Conservation (phyloP, 1,284 basidiomycete genomes). For the Athelia sp. region DNA sequence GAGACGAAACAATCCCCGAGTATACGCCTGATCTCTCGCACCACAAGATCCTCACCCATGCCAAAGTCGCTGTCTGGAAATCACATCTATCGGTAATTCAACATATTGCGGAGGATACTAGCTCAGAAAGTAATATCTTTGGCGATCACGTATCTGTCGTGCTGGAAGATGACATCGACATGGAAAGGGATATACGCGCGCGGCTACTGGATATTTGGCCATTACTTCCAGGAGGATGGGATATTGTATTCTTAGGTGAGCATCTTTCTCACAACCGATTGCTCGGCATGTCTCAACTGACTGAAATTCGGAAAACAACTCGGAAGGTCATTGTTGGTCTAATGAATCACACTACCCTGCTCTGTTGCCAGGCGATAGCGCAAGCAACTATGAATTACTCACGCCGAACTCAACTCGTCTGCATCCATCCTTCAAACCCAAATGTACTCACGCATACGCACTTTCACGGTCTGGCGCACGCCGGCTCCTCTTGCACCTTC, state of each 20-base stretch:
- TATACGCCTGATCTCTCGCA: slow-evolving; percentile 35
- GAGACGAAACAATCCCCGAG: slow-evolving; percentile 36
- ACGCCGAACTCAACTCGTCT: slow-evolving; percentile 20
- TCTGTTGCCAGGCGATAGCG: slow-evolving; percentile 11
- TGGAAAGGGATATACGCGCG: slow-evolving; percentile 60
- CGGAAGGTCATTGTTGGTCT: slow-evolving; percentile 68
- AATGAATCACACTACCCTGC: slow-evolving; percentile 43
- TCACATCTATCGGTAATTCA: slow-evolving; percentile 61
- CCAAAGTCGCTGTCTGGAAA: slow-evolving; percentile 70
- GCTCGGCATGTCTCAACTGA: too few species aligned
- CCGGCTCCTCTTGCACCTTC: slow-evolving; percentile 48
- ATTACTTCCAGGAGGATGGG: slow-evolving; percentile 61
- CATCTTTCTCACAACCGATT: background rate
- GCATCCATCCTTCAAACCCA: slow-evolving; percentile 54
- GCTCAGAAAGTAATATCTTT: slow-evolving; percentile 16
- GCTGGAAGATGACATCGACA: slow-evolving; percentile 77
- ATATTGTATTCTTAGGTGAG: slow-evolving; percentile 68
- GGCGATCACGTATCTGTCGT: slow-evolving; percentile 42
- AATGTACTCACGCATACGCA: slow-evolving; percentile 68
- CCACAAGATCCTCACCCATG: slow-evolving; percentile 47
- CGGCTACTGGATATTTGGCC: slow-evolving; percentile 50
- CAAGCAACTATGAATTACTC: background rate
- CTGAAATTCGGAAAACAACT: too few species aligned
- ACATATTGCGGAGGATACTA: slow-evolving; percentile 28
- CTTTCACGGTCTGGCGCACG: slow-evolving; percentile 51